Evolutionary conservation across 208 protist genomes (phyloP).

Genomic region (Angomonas deanei): DNA sequence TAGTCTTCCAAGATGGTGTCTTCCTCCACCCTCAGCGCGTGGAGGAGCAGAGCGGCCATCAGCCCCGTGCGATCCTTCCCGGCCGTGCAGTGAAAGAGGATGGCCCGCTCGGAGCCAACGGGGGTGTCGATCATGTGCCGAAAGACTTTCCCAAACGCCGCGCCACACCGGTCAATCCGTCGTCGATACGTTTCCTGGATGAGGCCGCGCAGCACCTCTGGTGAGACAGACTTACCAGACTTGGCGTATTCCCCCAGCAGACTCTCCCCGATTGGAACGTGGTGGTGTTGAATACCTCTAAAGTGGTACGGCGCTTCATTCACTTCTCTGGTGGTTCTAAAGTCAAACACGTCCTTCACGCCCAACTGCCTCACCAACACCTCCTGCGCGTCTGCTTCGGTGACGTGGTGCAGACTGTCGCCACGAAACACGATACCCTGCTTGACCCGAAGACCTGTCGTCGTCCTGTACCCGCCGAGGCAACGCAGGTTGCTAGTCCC

Average conservation of each 20-base stretch:
- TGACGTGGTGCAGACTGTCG: too few relatives aligned
- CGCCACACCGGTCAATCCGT: constrained; percentile 6
- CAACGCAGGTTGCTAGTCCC: too few relatives aligned
- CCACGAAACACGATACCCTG: too few relatives aligned
- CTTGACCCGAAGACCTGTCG: too few relatives aligned
- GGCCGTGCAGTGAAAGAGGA: constrained; percentile 53
- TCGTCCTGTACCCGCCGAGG: too few relatives aligned
- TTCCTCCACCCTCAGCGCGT: constrained; percentile 19
- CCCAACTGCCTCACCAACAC: background rate
- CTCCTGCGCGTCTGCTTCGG: too few relatives aligned
- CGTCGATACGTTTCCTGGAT: background rate
- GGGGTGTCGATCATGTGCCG: constrained; percentile 2
- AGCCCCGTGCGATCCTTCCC: constrained; percentile 52
- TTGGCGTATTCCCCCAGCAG: background rate
- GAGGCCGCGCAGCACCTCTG: too few relatives aligned
- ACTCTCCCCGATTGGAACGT: constrained; percentile 7
- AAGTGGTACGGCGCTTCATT: constrained; percentile 18
- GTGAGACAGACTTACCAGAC: too few relatives aligned
- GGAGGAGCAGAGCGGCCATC: constrained; percentile 29
- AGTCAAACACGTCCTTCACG: constrained; percentile 28
- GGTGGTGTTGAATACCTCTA: constrained; percentile 15
- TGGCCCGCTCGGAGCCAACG: constrained; percentile 9
- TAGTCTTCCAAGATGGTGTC: constrained; percentile 36
- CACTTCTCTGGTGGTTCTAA: constrained; percentile 21
- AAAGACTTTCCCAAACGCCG: constrained; percentile 18